phyloP scores from a whole-genome alignment of 768 basidiomycete genomes.

The Leccinum arenicola region DNA sequence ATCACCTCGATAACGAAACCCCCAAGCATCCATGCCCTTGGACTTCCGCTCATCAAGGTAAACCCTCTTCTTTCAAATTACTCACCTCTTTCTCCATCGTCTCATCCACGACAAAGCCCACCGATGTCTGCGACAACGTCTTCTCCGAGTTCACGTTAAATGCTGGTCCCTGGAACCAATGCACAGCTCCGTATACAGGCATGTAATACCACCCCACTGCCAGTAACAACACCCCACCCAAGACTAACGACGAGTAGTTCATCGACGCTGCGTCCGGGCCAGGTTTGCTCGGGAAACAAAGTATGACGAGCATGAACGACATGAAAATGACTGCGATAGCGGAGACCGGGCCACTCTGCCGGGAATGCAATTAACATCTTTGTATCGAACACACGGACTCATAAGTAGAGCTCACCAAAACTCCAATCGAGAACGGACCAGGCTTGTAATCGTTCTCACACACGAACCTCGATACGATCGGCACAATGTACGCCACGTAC shows the following conservation, averaged over 20 bases:
- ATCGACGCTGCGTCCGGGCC: constrained; percentile 44
- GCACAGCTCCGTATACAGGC: constrained; percentile 63
- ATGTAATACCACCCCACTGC: constrained; percentile 63
- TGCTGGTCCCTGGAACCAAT: constrained; percentile 69
- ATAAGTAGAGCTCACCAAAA: constrained; percentile 27
- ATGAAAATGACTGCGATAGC: constrained; percentile 58
- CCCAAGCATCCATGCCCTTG: not conserved
- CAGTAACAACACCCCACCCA: constrained; percentile 56
- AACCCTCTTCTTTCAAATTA: not conserved
- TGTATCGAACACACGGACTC: too few species aligned
- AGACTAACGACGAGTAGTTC: constrained; percentile 71
- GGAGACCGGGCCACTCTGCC: constrained; percentile 52
- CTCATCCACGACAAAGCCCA: not conserved
- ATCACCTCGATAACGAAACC: too few species aligned
- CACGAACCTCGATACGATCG: constrained; percentile 46
- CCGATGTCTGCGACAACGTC: not conserved
- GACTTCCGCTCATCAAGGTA: not conserved
- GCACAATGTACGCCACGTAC: constrained; percentile 43
- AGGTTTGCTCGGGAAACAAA: constrained; percentile 58
- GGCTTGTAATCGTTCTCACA: constrained; percentile 43
- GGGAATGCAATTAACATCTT: not conserved
- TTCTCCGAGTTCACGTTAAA: constrained; percentile 34
- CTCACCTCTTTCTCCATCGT: not conserved
- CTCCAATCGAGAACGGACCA: constrained; percentile 45
- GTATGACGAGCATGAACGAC: constrained; percentile 57